phyloP scores from a whole-genome alignment of 2,329 filamentous ascomycete species.

The Colletotrichum lentis region DNA sequence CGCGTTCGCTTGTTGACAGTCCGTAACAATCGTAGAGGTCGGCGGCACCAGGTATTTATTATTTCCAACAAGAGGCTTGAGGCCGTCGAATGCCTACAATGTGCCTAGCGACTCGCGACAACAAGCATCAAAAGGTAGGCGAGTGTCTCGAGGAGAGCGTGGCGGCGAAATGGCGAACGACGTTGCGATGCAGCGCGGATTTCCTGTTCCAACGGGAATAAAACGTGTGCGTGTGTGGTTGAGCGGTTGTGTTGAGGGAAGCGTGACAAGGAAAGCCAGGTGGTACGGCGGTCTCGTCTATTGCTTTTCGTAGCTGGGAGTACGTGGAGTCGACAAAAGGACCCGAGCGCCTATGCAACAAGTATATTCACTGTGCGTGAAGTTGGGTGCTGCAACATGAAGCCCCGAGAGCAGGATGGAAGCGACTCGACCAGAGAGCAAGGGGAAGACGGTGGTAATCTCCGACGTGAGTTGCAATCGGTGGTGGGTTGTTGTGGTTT shows the following conservation, averaged over 20 bases:
- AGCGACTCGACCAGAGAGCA: conserved; percentile 3
- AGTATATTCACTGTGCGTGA: neutral
- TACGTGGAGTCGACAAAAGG: conserved; percentile 26
- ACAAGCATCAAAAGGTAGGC: conserved; percentile 45
- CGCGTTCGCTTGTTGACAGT: neutral
- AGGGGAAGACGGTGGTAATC: conserved; percentile 19
- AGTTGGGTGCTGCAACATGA: neutral
- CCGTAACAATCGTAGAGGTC: conserved; percentile 2
- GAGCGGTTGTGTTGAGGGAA: neutral
- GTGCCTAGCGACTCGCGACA: conserved; percentile 46
- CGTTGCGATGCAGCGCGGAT: neutral
- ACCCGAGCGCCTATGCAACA: conserved; percentile 13
- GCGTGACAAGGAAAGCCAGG: conserved; percentile 13
- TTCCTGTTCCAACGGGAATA: neutral
- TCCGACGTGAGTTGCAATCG: conserved; percentile 16
- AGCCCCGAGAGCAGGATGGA: neutral
- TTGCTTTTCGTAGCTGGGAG: conserved; percentile 32
- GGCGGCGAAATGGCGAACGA: neutral
- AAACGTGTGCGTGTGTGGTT: neutral
- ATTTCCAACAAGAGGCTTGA: conserved; percentile 38
- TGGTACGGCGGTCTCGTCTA: conserved; percentile 27
- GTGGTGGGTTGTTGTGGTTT: conserved; percentile 36
- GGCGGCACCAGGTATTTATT: neutral
- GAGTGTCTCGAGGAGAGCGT: conserved; percentile 1
- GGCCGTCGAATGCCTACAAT: conserved; percentile 43